Conservation (phyloP, 768 basidiomycete species). For the Infundibulicybe gibba region DNA sequence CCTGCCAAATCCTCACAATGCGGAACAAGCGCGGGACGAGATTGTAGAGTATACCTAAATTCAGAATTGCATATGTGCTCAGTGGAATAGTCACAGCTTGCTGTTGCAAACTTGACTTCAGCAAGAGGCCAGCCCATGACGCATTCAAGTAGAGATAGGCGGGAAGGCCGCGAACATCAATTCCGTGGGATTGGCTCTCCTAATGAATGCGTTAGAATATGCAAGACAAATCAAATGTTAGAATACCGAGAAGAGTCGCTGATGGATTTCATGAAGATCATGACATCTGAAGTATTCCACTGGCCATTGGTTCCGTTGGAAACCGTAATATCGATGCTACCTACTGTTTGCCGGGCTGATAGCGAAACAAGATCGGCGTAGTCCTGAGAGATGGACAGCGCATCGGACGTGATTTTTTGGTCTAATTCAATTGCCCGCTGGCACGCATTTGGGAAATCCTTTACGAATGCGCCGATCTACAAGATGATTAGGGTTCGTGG, state of each 20-base stretch:
- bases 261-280: conserved; percentile 56
- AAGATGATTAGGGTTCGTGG: background rate
- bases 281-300: conserved; percentile 46
- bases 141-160: conserved; percentile 54
- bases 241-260: background rate
- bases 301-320: conserved; percentile 41
- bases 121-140: conserved; percentile 26
- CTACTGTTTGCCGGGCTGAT: conserved; percentile 51
- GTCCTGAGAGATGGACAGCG: conserved; percentile 41
- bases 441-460: conserved; percentile 41
- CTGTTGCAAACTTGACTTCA: conserved; percentile 56
- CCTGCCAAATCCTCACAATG: conserved; percentile 16
- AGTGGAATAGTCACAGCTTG: too few species aligned
- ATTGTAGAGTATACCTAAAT: conserved; percentile 49
- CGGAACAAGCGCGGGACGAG: too few species aligned
- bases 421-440: conserved; percentile 44
- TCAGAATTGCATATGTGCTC: conserved; percentile 60
- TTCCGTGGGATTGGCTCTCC: conserved; percentile 52
- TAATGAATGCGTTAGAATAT: conserved; percentile 21
- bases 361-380: conserved; percentile 50
- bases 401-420: conserved; percentile 40
- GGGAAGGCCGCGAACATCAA: conserved; percentile 53
- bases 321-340: conserved; percentile 51
- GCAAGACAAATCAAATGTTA: background rate
- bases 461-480: conserved; percentile 37